Evolutionary conservation across 441 rosid genomes (phyloP).

Genomic region (Flueggea neowawraea): DNA sequence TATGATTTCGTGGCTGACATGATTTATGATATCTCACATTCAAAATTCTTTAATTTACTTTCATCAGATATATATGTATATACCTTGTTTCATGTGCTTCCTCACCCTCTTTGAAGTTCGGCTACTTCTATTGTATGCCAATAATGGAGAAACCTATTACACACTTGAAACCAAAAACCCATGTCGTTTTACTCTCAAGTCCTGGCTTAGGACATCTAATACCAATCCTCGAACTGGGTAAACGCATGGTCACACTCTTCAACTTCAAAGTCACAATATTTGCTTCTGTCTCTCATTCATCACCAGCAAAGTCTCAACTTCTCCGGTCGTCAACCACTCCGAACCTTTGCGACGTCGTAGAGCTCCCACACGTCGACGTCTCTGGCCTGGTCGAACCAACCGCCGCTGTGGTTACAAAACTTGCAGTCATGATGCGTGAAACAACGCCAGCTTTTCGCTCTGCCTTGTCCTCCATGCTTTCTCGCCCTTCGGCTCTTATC

Average conservation of each 20-base stretch:
- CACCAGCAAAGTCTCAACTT: no score
- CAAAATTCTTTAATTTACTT: no score
- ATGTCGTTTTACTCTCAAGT: conserved; percentile 33
- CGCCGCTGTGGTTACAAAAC: conserved; percentile 13
- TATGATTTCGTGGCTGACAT: no score
- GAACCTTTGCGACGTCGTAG: conserved; percentile 14
- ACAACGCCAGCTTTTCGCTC: conserved; percentile 20
- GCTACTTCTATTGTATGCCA: no score
- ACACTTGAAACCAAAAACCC: conserved; percentile 15
- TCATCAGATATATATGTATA: no score
- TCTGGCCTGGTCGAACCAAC: conserved; percentile 13
- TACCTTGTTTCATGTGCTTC: no score
- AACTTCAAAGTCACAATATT: conserved; percentile 31
- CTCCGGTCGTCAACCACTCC: background rate
- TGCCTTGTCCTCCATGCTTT: conserved; percentile 16
- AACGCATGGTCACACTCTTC: conserved; percentile 24
- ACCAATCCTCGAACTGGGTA: conserved; percentile 44
- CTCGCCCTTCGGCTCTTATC: conserved; percentile 31
- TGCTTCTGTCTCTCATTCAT: conserved; percentile 10
- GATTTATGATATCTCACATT: no score
- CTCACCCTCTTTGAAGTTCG: no score
- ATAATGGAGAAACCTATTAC: background rate
- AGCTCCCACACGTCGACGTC: conserved; percentile 25
- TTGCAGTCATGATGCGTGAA: conserved; percentile 27
- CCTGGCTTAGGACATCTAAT: conserved; percentile 52